Evolutionary conservation across 2,329 filamentous ascomycete genomes (phyloP).

Genomic region (Hawksworthiomyces lignivorus): DNA sequence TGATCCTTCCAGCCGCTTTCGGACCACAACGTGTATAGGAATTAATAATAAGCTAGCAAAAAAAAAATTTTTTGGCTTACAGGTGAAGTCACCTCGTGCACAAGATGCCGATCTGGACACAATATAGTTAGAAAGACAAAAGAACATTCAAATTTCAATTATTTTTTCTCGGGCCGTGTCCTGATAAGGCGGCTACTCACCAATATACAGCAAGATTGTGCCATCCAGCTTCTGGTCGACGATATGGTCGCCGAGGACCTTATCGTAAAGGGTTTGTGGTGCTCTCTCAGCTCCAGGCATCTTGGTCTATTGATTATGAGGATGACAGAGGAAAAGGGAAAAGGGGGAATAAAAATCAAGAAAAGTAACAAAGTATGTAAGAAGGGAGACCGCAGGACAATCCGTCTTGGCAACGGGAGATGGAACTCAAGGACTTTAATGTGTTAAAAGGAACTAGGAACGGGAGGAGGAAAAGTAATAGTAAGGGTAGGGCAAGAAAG

Average conservation of each 20-base stretch:
- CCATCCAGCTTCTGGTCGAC: conserved; percentile 94
- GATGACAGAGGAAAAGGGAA: not conserved
- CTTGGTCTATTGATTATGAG: conserved; percentile 4
- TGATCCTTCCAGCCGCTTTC: too few relatives aligned
- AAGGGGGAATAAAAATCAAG: not conserved
- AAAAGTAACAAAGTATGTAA: too few relatives aligned
- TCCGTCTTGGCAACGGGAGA: too few relatives aligned
- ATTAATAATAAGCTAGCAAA: too few relatives aligned
- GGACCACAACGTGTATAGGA: too few relatives aligned
- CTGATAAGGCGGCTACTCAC: conserved; percentile 41
- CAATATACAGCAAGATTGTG: conserved; percentile 87
- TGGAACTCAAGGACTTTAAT: too few relatives aligned
- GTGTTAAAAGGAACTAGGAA: too few relatives aligned
- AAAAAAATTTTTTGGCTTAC: conserved; percentile 50
- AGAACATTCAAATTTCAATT: conserved; percentile 2
- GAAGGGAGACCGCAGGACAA: too few relatives aligned
- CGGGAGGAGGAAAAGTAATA: not conserved
- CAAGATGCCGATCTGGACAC: conserved; percentile 74
- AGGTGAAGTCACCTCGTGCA: conserved; percentile 97
- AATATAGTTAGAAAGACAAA: conserved; percentile 4
- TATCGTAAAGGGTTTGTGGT: conserved; percentile 90
- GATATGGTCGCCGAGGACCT: conserved; percentile 90
- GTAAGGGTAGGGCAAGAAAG: conserved; percentile 2
- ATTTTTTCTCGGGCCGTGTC: too few relatives aligned
- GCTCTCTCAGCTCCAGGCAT: conserved; percentile 70